phyloP scores from a whole-genome alignment of 2,329 filamentous ascomycete species.

The Neonectria neomacrospora region DNA sequence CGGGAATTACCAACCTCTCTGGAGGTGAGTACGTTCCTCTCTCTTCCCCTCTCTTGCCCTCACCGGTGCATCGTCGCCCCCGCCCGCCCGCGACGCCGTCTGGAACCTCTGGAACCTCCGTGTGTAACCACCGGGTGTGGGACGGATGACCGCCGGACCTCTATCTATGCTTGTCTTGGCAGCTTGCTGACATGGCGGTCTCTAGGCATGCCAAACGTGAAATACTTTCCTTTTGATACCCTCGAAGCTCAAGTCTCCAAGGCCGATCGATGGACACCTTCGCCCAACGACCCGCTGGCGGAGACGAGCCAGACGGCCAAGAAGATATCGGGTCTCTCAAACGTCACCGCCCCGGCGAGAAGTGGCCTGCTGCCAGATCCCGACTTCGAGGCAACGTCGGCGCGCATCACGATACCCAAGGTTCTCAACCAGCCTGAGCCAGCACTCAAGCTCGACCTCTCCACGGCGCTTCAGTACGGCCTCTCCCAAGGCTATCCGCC shows the following conservation, averaged over 20 bases:
- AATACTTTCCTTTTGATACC: conserved; percentile 91
- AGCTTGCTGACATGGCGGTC: conserved; percentile 23
- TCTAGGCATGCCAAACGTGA: conserved; percentile 80
- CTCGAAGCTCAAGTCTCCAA: conserved; percentile 83
- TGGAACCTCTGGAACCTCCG: conserved; percentile 7
- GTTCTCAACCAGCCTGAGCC: conserved; percentile 66
- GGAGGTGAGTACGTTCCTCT: conserved; percentile 64
- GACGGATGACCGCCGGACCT: not conserved
- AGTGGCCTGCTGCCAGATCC: conserved; percentile 30
- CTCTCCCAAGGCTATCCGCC: conserved; percentile 84
- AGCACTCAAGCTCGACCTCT: conserved; percentile 79
- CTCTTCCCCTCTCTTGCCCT: not conserved
- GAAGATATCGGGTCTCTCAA: not conserved
- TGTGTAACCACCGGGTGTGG: conserved; percentile 2
- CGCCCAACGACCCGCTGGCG: conserved; percentile 67
- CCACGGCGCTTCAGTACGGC: conserved; percentile 88
- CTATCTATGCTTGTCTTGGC: not conserved
- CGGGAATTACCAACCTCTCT: conserved; percentile 70
- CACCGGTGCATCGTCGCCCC: conserved; percentile 4
- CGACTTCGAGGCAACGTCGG: conserved; percentile 52
- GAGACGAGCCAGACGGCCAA: conserved; percentile 24
- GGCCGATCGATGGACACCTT: conserved; percentile 78
- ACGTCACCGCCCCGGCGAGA: conserved; percentile 16
- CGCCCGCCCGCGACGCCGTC: not conserved
- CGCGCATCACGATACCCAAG: conserved; percentile 78